Evolutionary conservation across 495 filamentous ascomycete species (phyloP).

Genomic region (Pyrenula aspistea): DNA sequence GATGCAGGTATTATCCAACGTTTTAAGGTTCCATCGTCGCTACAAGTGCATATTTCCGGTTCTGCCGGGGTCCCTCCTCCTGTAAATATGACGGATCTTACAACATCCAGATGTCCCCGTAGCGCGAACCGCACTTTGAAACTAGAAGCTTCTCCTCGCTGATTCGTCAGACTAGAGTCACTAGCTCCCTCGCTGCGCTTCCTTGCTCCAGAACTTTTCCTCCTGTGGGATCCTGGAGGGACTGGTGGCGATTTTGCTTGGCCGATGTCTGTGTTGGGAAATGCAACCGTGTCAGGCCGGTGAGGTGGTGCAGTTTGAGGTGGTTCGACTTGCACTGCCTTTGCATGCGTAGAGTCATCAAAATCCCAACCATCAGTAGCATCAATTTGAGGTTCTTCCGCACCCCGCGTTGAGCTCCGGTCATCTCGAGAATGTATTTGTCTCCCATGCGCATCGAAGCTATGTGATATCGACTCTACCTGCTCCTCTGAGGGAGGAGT

Average conservation of each 20-base stretch:
- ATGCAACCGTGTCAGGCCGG: slow-evolving; percentile 71
- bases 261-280: slow-evolving; percentile 70
- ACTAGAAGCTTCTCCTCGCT: slow-evolving; percentile 43
- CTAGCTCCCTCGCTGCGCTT: slow-evolving; percentile 42
- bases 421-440: slow-evolving; percentile 29
- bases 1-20: slow-evolving; percentile 86
- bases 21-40: slow-evolving; percentile 91
- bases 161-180: slow-evolving; percentile 27
- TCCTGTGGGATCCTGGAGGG: slow-evolving; percentile 52
- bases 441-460: slow-evolving; percentile 41
- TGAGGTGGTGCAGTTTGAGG: slow-evolving; percentile 43
- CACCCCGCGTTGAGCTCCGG: slow-evolving; percentile 11
- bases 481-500: slow-evolving; percentile 39
- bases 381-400: slow-evolving; percentile 24
- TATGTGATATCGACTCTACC: slow-evolving; percentile 41
- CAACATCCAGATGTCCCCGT: slow-evolving; percentile 84
- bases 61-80: slow-evolving; percentile 89
- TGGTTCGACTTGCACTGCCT: slow-evolving; percentile 30
- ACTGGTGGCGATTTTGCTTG: slow-evolving; percentile 66
- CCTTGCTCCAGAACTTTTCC: slow-evolving; percentile 68
- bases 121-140: slow-evolving; percentile 93
- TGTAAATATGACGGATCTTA: slow-evolving; percentile 88
- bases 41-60: slow-evolving; percentile 91
- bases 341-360: slow-evolving; percentile 44
- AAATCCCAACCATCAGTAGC: slow-evolving; percentile 88